A percentile compares a stretch with the other conserved stretches of the same genome.
These are phyloP conservation scores for Aulographum hederae DNA, from an alignment of 2,329 filamentous ascomycete species.

Conservation along the genomic window DNA sequence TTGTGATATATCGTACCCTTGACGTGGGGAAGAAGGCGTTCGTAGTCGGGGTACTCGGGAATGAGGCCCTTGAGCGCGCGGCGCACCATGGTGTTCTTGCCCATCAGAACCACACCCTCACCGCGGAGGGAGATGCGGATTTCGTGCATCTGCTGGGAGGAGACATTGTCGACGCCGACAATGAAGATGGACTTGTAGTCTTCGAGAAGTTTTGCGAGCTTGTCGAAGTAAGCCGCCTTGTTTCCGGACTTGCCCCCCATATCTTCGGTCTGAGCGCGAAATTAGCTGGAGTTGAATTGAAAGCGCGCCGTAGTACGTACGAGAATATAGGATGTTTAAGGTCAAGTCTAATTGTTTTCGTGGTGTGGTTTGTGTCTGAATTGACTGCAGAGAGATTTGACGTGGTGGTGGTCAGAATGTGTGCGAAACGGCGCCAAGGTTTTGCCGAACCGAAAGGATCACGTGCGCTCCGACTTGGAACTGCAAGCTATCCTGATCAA, in stretches of 20 bases:
- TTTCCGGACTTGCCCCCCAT: slow-evolving; percentile 94
- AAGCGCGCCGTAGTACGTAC: slow-evolving; percentile 9
- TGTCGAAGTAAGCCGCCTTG: slow-evolving; percentile 98
- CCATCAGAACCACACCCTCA: slow-evolving; percentile 74
- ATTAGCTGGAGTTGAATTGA: neutral
- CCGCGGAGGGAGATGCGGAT: slow-evolving; percentile 84
- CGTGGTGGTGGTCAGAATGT: no score
- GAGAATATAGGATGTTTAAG: slow-evolving; percentile 99
- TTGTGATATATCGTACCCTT: slow-evolving; percentile 45
- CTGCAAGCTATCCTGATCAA: no score
- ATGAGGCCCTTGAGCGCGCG: slow-evolving; percentile 95
- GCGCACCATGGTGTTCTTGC: slow-evolving; percentile 99
- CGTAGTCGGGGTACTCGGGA: slow-evolving; percentile 64
- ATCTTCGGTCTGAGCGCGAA: slow-evolving; percentile 25
- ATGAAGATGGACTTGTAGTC: slow-evolving; percentile 97
- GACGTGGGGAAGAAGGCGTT: slow-evolving; percentile 89
- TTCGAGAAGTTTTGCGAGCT: slow-evolving; percentile 95
- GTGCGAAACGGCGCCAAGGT: no score
- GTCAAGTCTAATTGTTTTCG: slow-evolving; percentile 32
- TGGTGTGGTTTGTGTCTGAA: neutral
- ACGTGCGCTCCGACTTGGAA: no score
- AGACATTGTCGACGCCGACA: slow-evolving; percentile 75
- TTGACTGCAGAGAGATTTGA: neutral
- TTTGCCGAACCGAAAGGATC: no score
- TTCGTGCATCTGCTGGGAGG: slow-evolving; percentile 99